A percentile compares a stretch with the other conserved stretches of the same genome.
Evolutionary conservation across 129 eudicot species (phyloP).

Genomic region (Cynara cardunculus): DNA sequence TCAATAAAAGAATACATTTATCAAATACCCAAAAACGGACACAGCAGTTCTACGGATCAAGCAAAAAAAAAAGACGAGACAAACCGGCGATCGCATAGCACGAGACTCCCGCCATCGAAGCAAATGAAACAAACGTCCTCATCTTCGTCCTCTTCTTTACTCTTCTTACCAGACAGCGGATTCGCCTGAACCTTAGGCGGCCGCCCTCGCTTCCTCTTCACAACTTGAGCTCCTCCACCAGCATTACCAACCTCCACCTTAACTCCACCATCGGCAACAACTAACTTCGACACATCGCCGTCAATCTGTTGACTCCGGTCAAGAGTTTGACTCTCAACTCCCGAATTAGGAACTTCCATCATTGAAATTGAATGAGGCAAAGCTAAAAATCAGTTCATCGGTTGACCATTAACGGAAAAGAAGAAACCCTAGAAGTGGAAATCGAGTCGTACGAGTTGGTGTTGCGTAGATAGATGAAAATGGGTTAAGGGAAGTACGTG

Average conservation of each 20-base stretch:
- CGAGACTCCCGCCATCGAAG: constrained; percentile 93
- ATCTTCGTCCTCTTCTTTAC: constrained; percentile 74
- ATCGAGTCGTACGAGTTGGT: constrained; percentile 26
- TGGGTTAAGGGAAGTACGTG: constrained; percentile 13
- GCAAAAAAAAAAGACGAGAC: constrained; percentile 22
- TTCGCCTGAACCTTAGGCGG: constrained; percentile 51
- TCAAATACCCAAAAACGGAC: not conserved
- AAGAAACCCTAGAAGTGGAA: constrained; percentile 49
- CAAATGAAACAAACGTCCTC: constrained; percentile 99
- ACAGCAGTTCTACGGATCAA: constrained; percentile 6
- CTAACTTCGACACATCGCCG: constrained; percentile 30
- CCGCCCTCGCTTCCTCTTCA: constrained; percentile 82
- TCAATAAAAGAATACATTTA: constrained; percentile 17
- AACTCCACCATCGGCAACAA: constrained; percentile 6
- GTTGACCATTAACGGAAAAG: not conserved
- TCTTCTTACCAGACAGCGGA: constrained; percentile 41
- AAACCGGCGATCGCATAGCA: constrained; percentile 92
- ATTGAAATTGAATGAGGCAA: constrained; percentile 14
- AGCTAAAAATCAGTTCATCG: not conserved
- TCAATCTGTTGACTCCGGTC: constrained; percentile 30
- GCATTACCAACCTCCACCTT: constrained; percentile 11
- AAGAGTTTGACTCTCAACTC: constrained; percentile 25
- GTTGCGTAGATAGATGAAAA: constrained; percentile 7
- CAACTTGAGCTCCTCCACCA: constrained; percentile 27
- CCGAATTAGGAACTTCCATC: constrained; percentile 14